Base-by-base conservation (phyloP, 768 basidiomycete genomes). In the Mycena maculata region DNA sequence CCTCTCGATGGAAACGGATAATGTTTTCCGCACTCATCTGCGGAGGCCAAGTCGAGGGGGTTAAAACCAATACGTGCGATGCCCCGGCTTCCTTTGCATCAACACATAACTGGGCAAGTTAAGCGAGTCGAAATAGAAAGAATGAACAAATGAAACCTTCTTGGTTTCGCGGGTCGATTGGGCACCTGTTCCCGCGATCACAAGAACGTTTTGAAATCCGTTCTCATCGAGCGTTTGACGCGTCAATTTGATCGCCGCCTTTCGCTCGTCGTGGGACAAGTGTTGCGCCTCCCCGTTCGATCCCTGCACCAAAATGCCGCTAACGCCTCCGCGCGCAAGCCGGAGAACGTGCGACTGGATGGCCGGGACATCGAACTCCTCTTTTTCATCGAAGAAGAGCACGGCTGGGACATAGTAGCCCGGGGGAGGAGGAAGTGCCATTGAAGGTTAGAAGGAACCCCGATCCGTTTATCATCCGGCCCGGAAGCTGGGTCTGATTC, bases 51-150 rank as follows among this genome's bases (percentile, higher is more conserved):
- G 88, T 87, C 48, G 89, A 92, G 59, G 88, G 92, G 11, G 89
- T 94, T 74, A 87, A 82, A 28, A 95, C 91, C 53, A 94, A 88
- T 22, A 85, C 89, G 72, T 90, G 86, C n/a, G 87, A 86, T 28
- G 94, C 94, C n/a, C 94, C 94, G 4, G 92, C 92, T 28, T 89
- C 90, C 63, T 87, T 87, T 6, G 94, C 94, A 71, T 95, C 91
- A 12, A 78, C 75, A 71, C 89, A 90, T 18, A 95, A 83, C 73
- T 71, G 33, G 16, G 28, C 38, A 27, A 5, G 31, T 38, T 25
- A 44, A n/a, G 48, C n/a, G 15, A 48, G 10, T 15, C 30, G 16
- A 33, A 42, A 60, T 38, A 12, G 11, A 1, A 41, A 16, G 13
- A 1, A 41, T 36, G n/a, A 30, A n/a, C 8, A 28, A 41, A 36